Conservation (phyloP, 2,329 filamentous ascomycete genomes). For the Mariannaea elegans region DNA sequence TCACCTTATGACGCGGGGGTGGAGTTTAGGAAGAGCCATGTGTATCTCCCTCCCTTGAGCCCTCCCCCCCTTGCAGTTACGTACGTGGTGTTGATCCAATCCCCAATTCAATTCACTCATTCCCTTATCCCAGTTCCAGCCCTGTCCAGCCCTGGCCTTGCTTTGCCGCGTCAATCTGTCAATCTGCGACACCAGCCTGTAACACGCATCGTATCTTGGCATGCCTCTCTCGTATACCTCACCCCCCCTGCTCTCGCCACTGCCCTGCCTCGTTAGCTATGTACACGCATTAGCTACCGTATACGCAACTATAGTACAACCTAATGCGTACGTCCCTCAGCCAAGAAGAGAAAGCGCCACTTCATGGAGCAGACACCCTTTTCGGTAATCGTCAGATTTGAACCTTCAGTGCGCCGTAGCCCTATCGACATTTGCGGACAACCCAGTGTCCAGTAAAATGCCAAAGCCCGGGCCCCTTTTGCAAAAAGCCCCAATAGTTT, state of each 20-base stretch:
- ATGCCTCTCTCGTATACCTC: conserved; percentile 14
- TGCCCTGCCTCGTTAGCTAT: not conserved
- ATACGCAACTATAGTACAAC: no score
- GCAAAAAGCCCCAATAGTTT: not conserved
- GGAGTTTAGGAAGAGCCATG: not conserved
- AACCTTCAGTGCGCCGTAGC: not conserved
- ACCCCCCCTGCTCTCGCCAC: not conserved
- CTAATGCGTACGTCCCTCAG: not conserved
- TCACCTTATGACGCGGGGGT: conserved; percentile 14
- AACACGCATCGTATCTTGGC: not conserved
- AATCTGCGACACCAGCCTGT: conserved; percentile 15
- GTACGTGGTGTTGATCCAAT: not conserved
- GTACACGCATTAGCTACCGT: no score
- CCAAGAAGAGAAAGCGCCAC: not conserved
- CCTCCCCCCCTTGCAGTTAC: not conserved
- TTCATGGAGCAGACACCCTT: not conserved
- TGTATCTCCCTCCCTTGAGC: not conserved
- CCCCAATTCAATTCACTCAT: not conserved
- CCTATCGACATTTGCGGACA: not conserved
- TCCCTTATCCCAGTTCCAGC: not conserved
- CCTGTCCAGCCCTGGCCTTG: conserved; percentile 9
- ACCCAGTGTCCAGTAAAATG: not conserved
- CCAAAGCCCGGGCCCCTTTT: not conserved
- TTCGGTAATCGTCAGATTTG: conserved; percentile 2
- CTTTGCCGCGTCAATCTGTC: conserved; percentile 12